Percentiles rank a stretch among this genome's conserved stretches.
These are phyloP conservation scores for Daldinia caldariorum DNA, from an alignment of 495 filamentous ascomycete genomes.

Conservation along the genomic window DNA sequence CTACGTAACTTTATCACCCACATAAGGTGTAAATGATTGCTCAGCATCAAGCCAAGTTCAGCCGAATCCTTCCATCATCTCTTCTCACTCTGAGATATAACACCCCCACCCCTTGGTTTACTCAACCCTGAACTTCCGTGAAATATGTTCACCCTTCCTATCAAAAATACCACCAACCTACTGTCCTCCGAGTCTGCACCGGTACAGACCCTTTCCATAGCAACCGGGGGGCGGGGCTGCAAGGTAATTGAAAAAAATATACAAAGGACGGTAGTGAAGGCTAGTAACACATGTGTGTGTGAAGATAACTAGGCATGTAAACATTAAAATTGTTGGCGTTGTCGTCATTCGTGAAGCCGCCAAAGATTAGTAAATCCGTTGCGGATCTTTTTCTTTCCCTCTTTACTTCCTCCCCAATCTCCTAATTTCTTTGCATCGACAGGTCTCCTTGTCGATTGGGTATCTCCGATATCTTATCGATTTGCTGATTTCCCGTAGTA, in stretches of 20 bases:
- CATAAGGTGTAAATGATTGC: slow-evolving; percentile 23
- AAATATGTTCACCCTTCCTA: slow-evolving; percentile 22
- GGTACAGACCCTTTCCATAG: slow-evolving; percentile 25
- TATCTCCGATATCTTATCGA: slow-evolving; percentile 34
- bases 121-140: slow-evolving; percentile 18
- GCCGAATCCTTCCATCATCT: slow-evolving; percentile 9
- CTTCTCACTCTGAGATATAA: slow-evolving; percentile 20
- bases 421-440: slow-evolving; percentile 19
- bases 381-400: slow-evolving; percentile 27
- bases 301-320: slow-evolving; percentile 47
- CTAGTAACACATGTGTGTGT: slow-evolving; percentile 38
- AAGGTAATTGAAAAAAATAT: slow-evolving; percentile 42
- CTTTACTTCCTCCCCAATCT: slow-evolving; percentile 18
- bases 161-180: slow-evolving; percentile 12
- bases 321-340: slow-evolving; percentile 47
- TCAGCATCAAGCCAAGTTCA: slow-evolving; percentile 17
- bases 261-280: slow-evolving; percentile 39
- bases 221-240: slow-evolving; percentile 46
- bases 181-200: slow-evolving; percentile 13
- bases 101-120: slow-evolving; percentile 2
- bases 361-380: slow-evolving; percentile 28
- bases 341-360: slow-evolving; percentile 43
- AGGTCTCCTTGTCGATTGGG: slow-evolving; percentile 30
- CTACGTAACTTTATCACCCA: slow-evolving; percentile 32
- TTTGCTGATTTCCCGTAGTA: slow-evolving; percentile 19